Evolutionary conservation across 306 rosid species (phyloP), one percentile per base, ranked within the genome.

Genomic region (Quercus suber): DNA sequence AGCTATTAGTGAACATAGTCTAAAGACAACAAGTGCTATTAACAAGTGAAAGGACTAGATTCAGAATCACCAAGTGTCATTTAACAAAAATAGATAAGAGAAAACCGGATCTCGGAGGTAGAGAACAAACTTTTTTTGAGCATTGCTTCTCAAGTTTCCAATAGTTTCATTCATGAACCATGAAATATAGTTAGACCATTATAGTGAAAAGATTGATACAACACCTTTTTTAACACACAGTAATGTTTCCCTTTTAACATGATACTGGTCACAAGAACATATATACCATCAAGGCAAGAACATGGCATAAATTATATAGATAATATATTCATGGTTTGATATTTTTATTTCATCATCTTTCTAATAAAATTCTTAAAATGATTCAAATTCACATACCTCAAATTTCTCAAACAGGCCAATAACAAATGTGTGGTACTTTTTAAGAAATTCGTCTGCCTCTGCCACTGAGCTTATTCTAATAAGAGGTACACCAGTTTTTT

Each of bases 401-500:
- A 84, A 89, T 60, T 89, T 93, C 74, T 87, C 82, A 79, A 93
- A 93, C 69, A 67, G 73, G 11, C 98, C 97, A 79, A 89, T 45
- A 72, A 90, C 89, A 87, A 89, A 93, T 1, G 83, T 80, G 14
- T 82, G 89, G 80, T 88, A 76, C 88, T 90, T 95, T 76, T 59
- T 80, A 64, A 93, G 87, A 84, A 93, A 83, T 57, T 83, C 82
- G 67, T 90, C 87, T 11, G 97, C 93, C 68, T 83, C 97, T 12
- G 74, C 51, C 76, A 74, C 85, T 0, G 90, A 84, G 77, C 74
- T 88, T 86, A 88, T 84, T 71, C 87, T 85, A 76, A 84, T 81
- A 75, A 93, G 90, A 82, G 98, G 94, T 2, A 75, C 82, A 43
- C 97, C 92, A 1, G 92, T 95, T 84, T 86, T 93, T 84, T 95